Evolutionary conservation across 306 rosid species (phyloP), one percentile per base, ranked within the genome.

Genomic region (Corylus avellana): DNA sequence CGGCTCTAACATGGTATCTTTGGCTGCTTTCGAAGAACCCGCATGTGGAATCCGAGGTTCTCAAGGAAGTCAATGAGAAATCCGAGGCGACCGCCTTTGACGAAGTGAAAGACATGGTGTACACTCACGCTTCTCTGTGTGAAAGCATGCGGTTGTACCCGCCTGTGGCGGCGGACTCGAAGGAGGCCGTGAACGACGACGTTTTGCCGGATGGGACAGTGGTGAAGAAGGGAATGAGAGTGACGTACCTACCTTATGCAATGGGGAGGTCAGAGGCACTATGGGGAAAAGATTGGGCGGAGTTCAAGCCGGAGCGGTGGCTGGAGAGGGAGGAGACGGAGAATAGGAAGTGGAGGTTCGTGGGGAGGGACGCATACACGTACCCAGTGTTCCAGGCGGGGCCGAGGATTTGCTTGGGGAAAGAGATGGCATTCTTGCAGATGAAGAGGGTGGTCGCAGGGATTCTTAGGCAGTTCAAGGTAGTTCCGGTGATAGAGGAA

Each of bases 361-460:
- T 85, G 29, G 91, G 73, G 50, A 78, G 84, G 11, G 94, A 92
- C 39, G 35, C 85, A 44, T 91, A 66, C n/a, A 67, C 77, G 3
- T 93, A 90, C 49, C 87, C 97, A 2, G 98, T 91, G 59, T 93
- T 93, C 67, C 95, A 93, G 50, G 98, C 97, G 0, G 98, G 98
- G 7, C 98, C 95, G 0, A 89, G 98, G 82, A 76, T 90, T 0
- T 93, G 98, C 66, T n/a, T 93, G 78, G 98, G 98, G 10, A 90
- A 74, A 81, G 98, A 93, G 51, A 93, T 93, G 98, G 95, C 98
- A 5, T 91, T 91, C 57, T 35, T 93, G 87, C 98, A 93, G 74
- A 93, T 93, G 98, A 93, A 91, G 80, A 87, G 86, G 71, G 75
- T 93, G 67, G 92, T 90, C 35, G 85, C 86, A 0, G 97, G 83